Conservation (phyloP, 2,329 filamentous ascomycete genomes). For the Pseudogymnoascus sp. region DNA sequence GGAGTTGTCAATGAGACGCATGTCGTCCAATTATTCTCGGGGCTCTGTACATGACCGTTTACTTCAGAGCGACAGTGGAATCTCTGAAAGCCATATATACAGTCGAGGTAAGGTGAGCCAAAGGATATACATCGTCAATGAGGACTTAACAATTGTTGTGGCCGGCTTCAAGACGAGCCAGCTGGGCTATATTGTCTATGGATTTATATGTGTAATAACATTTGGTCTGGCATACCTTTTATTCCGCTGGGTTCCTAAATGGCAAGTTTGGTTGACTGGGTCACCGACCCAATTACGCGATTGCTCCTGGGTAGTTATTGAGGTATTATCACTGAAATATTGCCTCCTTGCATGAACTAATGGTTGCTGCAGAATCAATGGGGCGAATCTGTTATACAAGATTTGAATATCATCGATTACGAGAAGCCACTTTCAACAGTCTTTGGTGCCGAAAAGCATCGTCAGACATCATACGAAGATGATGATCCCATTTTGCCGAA, state of each 20-base stretch:
- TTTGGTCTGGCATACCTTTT: slow-evolving; percentile 74
- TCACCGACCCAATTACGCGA: slow-evolving; percentile 57
- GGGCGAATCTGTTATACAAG: slow-evolving; percentile 78
- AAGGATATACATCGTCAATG: slow-evolving; percentile 86
- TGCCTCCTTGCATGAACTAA: slow-evolving; percentile 16
- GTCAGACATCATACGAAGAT: slow-evolving; percentile 50
- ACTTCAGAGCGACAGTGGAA: slow-evolving; percentile 59
- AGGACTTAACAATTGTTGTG: slow-evolving; percentile 89
- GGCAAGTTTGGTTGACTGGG: slow-evolving; percentile 72
- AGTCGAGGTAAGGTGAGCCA: slow-evolving; percentile 62
- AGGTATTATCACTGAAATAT: slow-evolving; percentile 39
- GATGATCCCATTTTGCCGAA: slow-evolving; percentile 69
- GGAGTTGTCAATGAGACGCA: slow-evolving; percentile 44
- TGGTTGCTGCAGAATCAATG: slow-evolving; percentile 67
- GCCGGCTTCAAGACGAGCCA: slow-evolving; percentile 79
- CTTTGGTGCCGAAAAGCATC: slow-evolving; percentile 60
- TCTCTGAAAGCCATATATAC: slow-evolving; percentile 56
- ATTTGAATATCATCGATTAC: slow-evolving; percentile 48
- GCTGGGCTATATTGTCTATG: slow-evolving; percentile 60
- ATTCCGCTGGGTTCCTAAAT: slow-evolving; percentile 81
- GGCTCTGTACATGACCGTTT: slow-evolving; percentile 54
- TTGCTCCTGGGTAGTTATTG: slow-evolving; percentile 86
- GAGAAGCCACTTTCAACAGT: slow-evolving; percentile 50
- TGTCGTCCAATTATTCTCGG: slow-evolving; percentile 52
- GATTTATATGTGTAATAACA: slow-evolving; percentile 60